A percentile compares a stretch with the other conserved stretches of the same genome.
Conservation (phyloP, 352 stramenopile genomes). For the Globisporangium rhizosaccharum region DNA sequence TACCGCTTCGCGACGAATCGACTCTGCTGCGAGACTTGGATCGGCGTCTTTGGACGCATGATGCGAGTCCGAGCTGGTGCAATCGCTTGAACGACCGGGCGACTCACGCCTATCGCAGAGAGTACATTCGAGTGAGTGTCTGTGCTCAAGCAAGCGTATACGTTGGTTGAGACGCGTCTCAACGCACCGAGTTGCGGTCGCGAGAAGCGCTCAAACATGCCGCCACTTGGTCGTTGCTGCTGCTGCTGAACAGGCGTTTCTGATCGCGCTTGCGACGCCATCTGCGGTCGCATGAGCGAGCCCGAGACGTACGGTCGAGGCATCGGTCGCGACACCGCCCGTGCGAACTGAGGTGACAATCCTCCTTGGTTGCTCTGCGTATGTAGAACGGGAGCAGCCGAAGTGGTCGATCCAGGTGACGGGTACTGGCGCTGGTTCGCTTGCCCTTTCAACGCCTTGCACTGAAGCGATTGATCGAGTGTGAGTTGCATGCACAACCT, state of each 20-base stretch:
- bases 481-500: background rate
- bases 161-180: background rate
- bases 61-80: constrained; percentile 41
- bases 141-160: no score
- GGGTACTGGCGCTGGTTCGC: constrained; percentile 42
- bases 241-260: constrained; percentile 38
- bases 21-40: constrained; percentile 52
- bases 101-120: constrained; percentile 12
- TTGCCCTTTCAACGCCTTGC: constrained; percentile 65
- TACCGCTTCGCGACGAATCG: constrained; percentile 65
- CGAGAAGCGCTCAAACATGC: constrained; percentile 60
- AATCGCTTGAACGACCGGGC: constrained; percentile 35
- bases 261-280: constrained; percentile 18
- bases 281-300: constrained; percentile 19
- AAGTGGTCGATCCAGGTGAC: constrained; percentile 51
- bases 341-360: constrained; percentile 39
- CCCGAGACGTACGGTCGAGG: constrained; percentile 20
- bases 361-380: constrained; percentile 26
- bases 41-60: constrained; percentile 63
- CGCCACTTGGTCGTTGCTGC: constrained; percentile 45
- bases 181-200: constrained; percentile 47
- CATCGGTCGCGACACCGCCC: constrained; percentile 36
- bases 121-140: background rate
- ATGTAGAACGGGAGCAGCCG: constrained; percentile 21
- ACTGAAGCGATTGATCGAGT: constrained; percentile 21